Evolutionary conservation across 768 basidiomycete genomes (phyloP).

Genomic region (Trametes gibbosa): DNA sequence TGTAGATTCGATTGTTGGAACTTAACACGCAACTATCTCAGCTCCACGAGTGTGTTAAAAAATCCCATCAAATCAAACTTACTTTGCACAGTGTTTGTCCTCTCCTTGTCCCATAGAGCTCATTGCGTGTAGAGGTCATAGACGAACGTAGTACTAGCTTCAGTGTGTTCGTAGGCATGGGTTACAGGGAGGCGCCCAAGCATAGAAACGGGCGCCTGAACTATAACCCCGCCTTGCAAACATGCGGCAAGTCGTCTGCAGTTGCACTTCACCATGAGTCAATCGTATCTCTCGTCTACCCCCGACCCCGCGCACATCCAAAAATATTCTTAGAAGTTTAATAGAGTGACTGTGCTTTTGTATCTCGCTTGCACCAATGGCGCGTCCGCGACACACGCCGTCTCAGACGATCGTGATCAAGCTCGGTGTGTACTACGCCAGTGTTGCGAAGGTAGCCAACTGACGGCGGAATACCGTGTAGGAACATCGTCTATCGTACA

Average conservation of each 20-base stretch:
- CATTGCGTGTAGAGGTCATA: no score
- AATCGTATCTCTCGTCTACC: not conserved
- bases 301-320: no score
- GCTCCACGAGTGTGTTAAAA: no score
- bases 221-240: not conserved
- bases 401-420: conserved; percentile 34
- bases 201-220: not conserved
- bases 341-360: not conserved
- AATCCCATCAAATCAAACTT: no score
- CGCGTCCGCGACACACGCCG: conserved; percentile 25
- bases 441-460: not conserved
- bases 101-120: no score
- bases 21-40: no score
- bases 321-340: not conserved
- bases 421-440: conserved; percentile 25
- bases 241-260: no score
- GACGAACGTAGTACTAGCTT: no score
- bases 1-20: no score
- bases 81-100: no score
- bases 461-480: conserved; percentile 27
- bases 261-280: conserved; percentile 18
- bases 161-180: no score
- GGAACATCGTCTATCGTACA: conserved; percentile 97
- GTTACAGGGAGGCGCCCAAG: no score
- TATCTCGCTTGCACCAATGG: conserved; percentile 11